These are phyloP conservation scores for Globisporangium irregulare DNA, from an alignment of 352 stramenopile species.

Conservation along the genomic window DNA sequence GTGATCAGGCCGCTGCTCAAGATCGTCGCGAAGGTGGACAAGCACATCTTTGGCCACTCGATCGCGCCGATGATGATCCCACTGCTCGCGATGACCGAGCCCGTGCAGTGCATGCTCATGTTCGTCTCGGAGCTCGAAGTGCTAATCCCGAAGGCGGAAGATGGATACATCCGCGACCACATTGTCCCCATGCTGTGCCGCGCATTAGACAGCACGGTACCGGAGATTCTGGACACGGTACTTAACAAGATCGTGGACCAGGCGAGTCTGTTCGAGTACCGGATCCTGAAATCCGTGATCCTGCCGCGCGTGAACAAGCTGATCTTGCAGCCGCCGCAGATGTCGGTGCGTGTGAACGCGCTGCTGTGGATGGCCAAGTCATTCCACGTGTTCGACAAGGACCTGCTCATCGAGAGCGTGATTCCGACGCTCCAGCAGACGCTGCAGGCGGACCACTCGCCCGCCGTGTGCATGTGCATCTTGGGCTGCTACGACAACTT, in stretches of 20 bases:
- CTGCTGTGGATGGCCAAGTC: constrained; percentile 85
- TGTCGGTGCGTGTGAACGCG: constrained; percentile 83
- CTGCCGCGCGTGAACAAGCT: constrained; percentile 83
- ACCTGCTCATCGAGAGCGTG: constrained; percentile 80
- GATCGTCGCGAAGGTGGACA: constrained; percentile 86
- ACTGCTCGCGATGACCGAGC: constrained; percentile 79
- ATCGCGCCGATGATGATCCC: constrained; percentile 83
- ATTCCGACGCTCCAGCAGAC: constrained; percentile 72
- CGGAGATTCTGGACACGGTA: constrained; percentile 84
- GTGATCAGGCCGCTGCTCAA: constrained; percentile 87
- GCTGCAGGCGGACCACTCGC: constrained; percentile 77
- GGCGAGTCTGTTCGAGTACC: constrained; percentile 86
- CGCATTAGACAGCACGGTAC: constrained; percentile 77
- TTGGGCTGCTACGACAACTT: constrained; percentile 87
- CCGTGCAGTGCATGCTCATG: constrained; percentile 89
- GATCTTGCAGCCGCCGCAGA: constrained; percentile 79
- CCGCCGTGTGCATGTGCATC: constrained; percentile 85
- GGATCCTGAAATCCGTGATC: constrained; percentile 86
- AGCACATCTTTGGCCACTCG: constrained; percentile 72
- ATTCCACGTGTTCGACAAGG: constrained; percentile 89
- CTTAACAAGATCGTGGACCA: constrained; percentile 88
- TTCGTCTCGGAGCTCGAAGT: constrained; percentile 85
- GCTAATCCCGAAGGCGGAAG: constrained; percentile 80
- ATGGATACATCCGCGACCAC: constrained; percentile 88
- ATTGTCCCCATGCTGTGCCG: constrained; percentile 86